phyloP scores from a whole-genome alignment of 805 yeast genomes.

The Debaryomyces maramus region DNA sequence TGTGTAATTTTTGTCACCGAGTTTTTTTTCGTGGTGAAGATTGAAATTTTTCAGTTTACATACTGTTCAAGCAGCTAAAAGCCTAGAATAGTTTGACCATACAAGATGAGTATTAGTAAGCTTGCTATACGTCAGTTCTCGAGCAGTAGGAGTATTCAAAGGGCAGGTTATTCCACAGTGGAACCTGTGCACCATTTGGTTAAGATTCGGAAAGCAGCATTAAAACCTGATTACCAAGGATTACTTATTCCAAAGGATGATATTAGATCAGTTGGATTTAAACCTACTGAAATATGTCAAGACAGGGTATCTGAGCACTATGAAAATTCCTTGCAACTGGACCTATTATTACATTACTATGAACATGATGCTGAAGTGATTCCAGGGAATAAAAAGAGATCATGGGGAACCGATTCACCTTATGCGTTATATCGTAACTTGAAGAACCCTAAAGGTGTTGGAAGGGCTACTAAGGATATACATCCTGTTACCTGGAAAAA shows the following conservation, averaged over 20 bases:
- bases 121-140: conserved; percentile 31
- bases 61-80: too few relatives aligned
- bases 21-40: not conserved
- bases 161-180: conserved; percentile 60
- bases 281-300: conserved; percentile 71
- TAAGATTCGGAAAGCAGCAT: conserved; percentile 66
- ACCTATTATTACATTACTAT: conserved; percentile 74
- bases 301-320: conserved; percentile 82
- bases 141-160: conserved; percentile 50
- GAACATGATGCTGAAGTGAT: conserved; percentile 57
- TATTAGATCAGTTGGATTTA: conserved; percentile 74
- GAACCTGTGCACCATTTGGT: conserved; percentile 92
- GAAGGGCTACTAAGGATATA: conserved; percentile 72
- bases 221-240: conserved; percentile 74
- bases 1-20: conserved; percentile 1
- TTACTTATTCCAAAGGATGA: conserved; percentile 68
- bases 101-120: conserved; percentile 13
- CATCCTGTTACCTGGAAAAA: conserved; percentile 65
- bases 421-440: conserved; percentile 82
- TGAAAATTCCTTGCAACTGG: conserved; percentile 69
- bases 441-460: conserved; percentile 73
- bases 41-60: conserved; percentile 7
- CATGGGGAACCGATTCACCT: conserved; percentile 87
- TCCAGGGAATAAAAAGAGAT: conserved; percentile 70
- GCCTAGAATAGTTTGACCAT: too few relatives aligned